Percentiles rank a stretch among this genome's conserved stretches.
Evolutionary conservation across 345 rosid species (phyloP).

Genomic region (Salix arbutifolia): DNA sequence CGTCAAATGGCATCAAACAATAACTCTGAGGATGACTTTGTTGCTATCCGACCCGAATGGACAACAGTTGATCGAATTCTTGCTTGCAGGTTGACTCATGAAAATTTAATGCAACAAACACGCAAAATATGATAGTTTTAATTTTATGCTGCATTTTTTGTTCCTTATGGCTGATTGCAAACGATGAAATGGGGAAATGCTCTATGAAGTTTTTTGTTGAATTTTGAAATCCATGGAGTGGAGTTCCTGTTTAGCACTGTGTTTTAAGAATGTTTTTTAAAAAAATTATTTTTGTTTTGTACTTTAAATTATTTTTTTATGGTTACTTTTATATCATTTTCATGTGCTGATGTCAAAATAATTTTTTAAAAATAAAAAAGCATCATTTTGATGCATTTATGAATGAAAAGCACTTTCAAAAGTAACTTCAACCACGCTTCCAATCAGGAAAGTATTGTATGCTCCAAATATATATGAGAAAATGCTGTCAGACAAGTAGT

Average conservation of each 20-base stretch:
- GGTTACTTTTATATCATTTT: no score
- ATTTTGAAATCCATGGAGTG: background rate
- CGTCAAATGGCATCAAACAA: constrained; percentile 63
- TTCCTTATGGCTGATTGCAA: background rate
- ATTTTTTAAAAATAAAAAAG: no score
- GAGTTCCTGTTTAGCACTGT: background rate
- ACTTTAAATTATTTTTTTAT: no score
- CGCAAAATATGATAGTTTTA: background rate
- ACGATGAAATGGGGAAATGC: background rate
- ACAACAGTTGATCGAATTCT: constrained; percentile 96
- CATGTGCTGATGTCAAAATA: no score
- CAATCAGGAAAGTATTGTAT: no score
- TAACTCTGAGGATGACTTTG: constrained; percentile 75
- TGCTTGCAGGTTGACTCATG: constrained; percentile 65
- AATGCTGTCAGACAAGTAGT: background rate
- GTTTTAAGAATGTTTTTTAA: no score
- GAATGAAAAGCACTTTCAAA: no score
- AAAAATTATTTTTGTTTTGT: no score
- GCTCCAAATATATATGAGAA: background rate
- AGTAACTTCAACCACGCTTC: no score
- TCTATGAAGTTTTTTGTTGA: background rate
- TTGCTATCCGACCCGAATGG: constrained; percentile 97
- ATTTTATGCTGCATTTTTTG: background rate
- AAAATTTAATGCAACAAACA: background rate
- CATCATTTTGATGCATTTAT: no score